These are phyloP conservation scores for Podospora comata DNA, from an alignment of 495 filamentous ascomycete species.

Conservation along the genomic window DNA sequence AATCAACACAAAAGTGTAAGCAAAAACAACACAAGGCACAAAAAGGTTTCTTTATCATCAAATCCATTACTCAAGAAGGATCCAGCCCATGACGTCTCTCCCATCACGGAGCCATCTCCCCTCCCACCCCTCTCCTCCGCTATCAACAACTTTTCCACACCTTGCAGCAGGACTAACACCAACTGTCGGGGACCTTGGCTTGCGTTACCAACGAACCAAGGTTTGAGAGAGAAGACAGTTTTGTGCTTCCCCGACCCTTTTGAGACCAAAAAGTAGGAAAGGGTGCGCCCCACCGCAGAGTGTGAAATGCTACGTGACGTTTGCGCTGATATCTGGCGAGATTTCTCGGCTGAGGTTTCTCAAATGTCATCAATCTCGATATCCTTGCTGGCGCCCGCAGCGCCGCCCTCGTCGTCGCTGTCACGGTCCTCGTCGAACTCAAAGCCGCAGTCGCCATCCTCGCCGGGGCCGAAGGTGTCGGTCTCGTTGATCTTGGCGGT, in stretches of 20 bases:
- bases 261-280: slow-evolving; percentile 11
- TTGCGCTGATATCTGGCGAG: slow-evolving; percentile 4
- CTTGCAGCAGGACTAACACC: slow-evolving; percentile 27
- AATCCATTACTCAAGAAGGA: not conserved
- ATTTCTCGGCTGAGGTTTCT: slow-evolving; percentile 5
- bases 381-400: slow-evolving; percentile 57
- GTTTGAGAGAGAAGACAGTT: slow-evolving; percentile 65
- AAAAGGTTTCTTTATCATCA: not conserved
- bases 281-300: slow-evolving; percentile 17
- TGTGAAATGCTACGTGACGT: not conserved
- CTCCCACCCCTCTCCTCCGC: slow-evolving; percentile 22
- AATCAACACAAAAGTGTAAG: not conserved
- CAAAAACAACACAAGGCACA: not conserved
- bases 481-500: slow-evolving; percentile 77
- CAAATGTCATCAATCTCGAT: slow-evolving; percentile 76
- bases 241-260: slow-evolving; percentile 30
- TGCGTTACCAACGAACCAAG: slow-evolving; percentile 9
- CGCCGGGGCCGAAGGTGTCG: slow-evolving; percentile 32
- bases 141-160: slow-evolving; percentile 6
- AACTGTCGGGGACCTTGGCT: slow-evolving; percentile 48
- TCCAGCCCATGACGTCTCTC: slow-evolving; percentile 46
- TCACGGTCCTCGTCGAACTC: slow-evolving; percentile 91
- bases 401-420: slow-evolving; percentile 59
- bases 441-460: slow-evolving; percentile 75
- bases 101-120: slow-evolving; percentile 36